A percentile compares a stretch with the other conserved stretches of the same genome.
These are phyloP conservation scores for Penicillium italicum DNA, from an alignment of 2,329 filamentous ascomycete species.

Conservation along the genomic window DNA sequence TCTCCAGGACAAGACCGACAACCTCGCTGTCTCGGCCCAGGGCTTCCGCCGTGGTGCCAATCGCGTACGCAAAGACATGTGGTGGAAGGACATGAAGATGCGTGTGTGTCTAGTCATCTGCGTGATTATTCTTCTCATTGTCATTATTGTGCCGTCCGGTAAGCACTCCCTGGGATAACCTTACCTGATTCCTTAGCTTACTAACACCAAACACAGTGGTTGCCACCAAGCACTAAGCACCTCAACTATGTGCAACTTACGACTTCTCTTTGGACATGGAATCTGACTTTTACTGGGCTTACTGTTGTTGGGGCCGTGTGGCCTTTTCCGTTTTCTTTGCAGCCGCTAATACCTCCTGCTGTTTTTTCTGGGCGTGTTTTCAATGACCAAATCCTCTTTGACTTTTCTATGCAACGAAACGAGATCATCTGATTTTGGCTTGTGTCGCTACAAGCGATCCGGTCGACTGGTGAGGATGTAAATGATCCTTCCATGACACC, in stretches of 20 bases:
- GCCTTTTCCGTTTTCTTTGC: conserved; percentile 30
- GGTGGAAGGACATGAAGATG: conserved; percentile 99
- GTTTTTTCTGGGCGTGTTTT: conserved; percentile 34
- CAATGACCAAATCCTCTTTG: conserved; percentile 31
- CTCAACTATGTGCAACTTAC: conserved; percentile 26
- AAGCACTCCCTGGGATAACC: conserved; percentile 38
- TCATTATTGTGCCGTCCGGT: conserved; percentile 91
- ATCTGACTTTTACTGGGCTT: conserved; percentile 34
- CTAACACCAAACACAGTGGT: conserved; percentile 38
- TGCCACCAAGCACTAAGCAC: conserved; percentile 41
- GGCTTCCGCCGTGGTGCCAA: conserved; percentile 96
- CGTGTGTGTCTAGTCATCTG: conserved; percentile 90
- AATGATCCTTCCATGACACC: conserved; percentile 41
- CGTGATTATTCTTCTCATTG: conserved; percentile 82
- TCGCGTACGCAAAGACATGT: conserved; percentile 94
- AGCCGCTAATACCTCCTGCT: conserved; percentile 37
- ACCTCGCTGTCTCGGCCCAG: conserved; percentile 86
- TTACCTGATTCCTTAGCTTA: not conserved
- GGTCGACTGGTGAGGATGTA: conserved; percentile 39
- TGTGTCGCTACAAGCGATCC: conserved; percentile 20
- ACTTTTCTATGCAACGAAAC: conserved; percentile 28
- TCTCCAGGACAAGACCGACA: conserved; percentile 88
- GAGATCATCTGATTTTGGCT: conserved; percentile 24
- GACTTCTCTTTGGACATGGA: conserved; percentile 30
- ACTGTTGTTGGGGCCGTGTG: conserved; percentile 29